These are phyloP conservation scores for Smittium culicis DNA, from an alignment of 371 early-diverging fungal species.

Conservation along the genomic window DNA sequence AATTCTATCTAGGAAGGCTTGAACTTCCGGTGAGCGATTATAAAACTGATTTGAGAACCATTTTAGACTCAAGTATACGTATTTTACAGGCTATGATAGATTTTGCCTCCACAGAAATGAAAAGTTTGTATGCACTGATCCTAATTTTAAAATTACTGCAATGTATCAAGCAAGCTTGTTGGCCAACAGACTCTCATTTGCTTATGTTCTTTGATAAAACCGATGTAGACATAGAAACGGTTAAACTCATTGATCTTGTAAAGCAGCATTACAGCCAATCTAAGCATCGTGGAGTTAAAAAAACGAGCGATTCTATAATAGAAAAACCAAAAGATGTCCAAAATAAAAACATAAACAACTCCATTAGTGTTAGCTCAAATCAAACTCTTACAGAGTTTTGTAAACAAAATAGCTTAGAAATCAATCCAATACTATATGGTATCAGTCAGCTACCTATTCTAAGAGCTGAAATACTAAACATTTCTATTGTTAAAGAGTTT, in stretches of 20 bases:
- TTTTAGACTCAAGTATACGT: slow-evolving; percentile 82
- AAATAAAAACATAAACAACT: slow-evolving; percentile 16
- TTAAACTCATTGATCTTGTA: slow-evolving; percentile 16
- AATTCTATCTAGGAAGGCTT: slow-evolving; percentile 58
- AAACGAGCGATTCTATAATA: slow-evolving; percentile 1
- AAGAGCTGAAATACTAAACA: background rate
- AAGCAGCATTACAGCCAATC: slow-evolving; percentile 24
- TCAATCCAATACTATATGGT: background rate
- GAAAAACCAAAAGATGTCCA: no score
- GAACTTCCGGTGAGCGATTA: slow-evolving; percentile 67
- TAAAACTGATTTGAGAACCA: slow-evolving; percentile 77
- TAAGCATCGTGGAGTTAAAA: slow-evolving; percentile 4
- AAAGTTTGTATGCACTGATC: slow-evolving; percentile 43
- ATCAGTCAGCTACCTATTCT: background rate
- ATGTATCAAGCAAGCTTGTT: slow-evolving; percentile 77
- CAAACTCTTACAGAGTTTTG: slow-evolving; percentile 11
- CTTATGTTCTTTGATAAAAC: background rate
- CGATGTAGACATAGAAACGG: no score
- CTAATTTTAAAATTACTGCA: slow-evolving; percentile 64
- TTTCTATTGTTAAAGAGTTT: no score
- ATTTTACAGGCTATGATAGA: slow-evolving; percentile 84
- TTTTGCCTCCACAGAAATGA: slow-evolving; percentile 50
- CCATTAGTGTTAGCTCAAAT: slow-evolving; percentile 17
- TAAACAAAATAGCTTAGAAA: background rate
- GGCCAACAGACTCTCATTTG: slow-evolving; percentile 58